Evolutionary conservation across 495 filamentous ascomycete species (phyloP).

Genomic region (Penicillium verhagenii): DNA sequence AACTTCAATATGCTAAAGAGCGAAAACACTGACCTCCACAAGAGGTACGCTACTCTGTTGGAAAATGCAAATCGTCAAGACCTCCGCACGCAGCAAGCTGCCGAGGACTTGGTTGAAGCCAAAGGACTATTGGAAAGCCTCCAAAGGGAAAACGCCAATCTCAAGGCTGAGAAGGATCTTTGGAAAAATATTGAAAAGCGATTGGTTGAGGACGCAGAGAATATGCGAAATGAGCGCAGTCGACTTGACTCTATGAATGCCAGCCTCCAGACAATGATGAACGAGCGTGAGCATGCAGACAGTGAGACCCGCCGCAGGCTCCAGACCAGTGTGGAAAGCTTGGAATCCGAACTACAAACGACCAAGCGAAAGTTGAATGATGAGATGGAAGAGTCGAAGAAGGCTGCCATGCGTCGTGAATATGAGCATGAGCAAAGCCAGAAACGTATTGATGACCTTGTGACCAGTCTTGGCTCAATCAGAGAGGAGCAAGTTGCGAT

Average conservation of each 20-base stretch:
- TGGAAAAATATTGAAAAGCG: slow-evolving; percentile 90
- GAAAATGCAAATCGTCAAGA: slow-evolving; percentile 89
- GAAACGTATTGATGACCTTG: slow-evolving; percentile 86
- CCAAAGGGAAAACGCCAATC: slow-evolving; percentile 85
- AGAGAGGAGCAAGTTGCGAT: slow-evolving; percentile 80
- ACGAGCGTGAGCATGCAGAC: slow-evolving; percentile 85
- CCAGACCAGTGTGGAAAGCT: slow-evolving; percentile 68
- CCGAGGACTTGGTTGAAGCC: slow-evolving; percentile 88
- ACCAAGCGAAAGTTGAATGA: slow-evolving; percentile 83
- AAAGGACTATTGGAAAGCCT: slow-evolving; percentile 79
- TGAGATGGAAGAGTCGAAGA: slow-evolving; percentile 79
- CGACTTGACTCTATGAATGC: slow-evolving; percentile 76
- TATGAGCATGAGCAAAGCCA: slow-evolving; percentile 83
- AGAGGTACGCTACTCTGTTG: slow-evolving; percentile 67
- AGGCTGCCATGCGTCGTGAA: slow-evolving; percentile 75
- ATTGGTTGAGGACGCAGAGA: slow-evolving; percentile 80
- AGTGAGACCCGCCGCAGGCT: slow-evolving; percentile 75
- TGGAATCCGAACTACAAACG: slow-evolving; percentile 73
- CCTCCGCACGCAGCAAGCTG: slow-evolving; percentile 81
- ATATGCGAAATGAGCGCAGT: slow-evolving; percentile 74
- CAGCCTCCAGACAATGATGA: slow-evolving; percentile 79
- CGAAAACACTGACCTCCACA: slow-evolving; percentile 83
- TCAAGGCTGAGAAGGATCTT: slow-evolving; percentile 87
- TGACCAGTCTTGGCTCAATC: slow-evolving; percentile 68
- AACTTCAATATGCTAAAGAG: slow-evolving; percentile 79